Base-by-base conservation (phyloP, 2,329 filamentous ascomycete genomes). In the Alternaria infectoria region DNA sequence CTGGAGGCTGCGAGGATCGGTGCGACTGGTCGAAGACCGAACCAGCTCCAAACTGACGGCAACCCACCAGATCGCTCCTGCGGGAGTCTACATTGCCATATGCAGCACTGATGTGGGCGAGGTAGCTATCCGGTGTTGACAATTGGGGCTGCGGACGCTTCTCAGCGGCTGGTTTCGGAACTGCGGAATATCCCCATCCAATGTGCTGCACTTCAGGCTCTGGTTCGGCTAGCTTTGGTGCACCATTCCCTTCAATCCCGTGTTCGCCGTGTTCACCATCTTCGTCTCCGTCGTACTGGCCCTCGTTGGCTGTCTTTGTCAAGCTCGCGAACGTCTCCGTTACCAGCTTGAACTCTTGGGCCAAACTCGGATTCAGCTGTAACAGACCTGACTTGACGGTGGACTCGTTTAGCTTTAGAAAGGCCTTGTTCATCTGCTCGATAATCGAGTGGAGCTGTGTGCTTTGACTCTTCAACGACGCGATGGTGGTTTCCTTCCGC, bases 401-500 rank as follows among this genome's bases (percentile, higher is more conserved):
- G 43, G 86, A 86, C 66, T 92, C 87, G 65, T 91, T 88, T 23
- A 95, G 86, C 30, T 83, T 84, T 68, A 89, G 82, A 70, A 96
- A 93, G 0, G 88, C 86, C 55, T 85, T 88, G 79, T 88, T 90
- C 89, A 96, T 93, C 70, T 91, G 87, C 59, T 91, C 86, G 64
- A 94, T 90, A 21, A 86, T 88, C 13, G 85, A 84, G 62, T 90
- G 87, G n/a, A 96, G 86, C 23, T 87, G 85, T 57, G 89, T 83
- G 25, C 95, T 91, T 64, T 90, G 86, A 57, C 87, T 86, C 74
- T 93, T 90, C 11, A 97, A 84, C 1, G 87, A 88, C 26, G 88
- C 86, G 59, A 97, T 95, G 6, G 91, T 91, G 21, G 87, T 90
- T 75, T 97, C 93, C 80, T 97, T 97, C 55, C 93, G 89, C 73